phyloP scores from a whole-genome alignment of 148 eudicot genomes.

The Camellia lanceoleosa region DNA sequence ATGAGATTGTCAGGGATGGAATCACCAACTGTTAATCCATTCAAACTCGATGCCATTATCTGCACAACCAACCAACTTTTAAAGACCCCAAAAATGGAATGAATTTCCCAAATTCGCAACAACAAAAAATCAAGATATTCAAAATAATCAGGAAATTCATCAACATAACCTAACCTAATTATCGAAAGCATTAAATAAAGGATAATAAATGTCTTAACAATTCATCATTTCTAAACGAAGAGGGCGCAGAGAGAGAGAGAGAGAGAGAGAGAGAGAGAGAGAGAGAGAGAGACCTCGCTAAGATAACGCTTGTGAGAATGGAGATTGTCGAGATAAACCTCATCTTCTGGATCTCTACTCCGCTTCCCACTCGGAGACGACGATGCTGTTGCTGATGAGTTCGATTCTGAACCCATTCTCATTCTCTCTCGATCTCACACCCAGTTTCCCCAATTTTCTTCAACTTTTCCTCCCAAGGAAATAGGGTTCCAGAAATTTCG shows the following conservation, averaged over 20 bases:
- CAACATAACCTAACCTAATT: not conserved
- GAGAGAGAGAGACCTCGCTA: constrained; percentile 51
- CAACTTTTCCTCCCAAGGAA: constrained; percentile 2
- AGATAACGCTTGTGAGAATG: constrained; percentile 94
- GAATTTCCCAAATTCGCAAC: not conserved
- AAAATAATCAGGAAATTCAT: not conserved
- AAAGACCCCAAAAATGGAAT: not conserved
- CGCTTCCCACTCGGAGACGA: constrained; percentile 65
- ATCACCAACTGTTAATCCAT: constrained; percentile 90
- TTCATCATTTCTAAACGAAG: not conserved
- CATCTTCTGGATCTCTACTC: constrained; percentile 92
- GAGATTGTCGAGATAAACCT: constrained; percentile 87
- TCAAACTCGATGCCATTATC: constrained; percentile 98
- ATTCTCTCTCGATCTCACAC: constrained; percentile 4
- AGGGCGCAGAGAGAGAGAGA: not conserved
- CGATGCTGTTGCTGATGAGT: constrained; percentile 42
- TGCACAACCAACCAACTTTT: constrained; percentile 25
- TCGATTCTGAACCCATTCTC: constrained; percentile 58
- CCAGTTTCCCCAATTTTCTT: not conserved
- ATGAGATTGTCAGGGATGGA: constrained; percentile 60
- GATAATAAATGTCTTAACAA: not conserved
- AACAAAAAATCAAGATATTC: not conserved
- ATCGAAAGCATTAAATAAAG: not conserved
- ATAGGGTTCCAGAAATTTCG: not conserved
- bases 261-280: not conserved